phyloP scores from a whole-genome alignment of 345 rosid species.

The Ailanthus altissimus region DNA sequence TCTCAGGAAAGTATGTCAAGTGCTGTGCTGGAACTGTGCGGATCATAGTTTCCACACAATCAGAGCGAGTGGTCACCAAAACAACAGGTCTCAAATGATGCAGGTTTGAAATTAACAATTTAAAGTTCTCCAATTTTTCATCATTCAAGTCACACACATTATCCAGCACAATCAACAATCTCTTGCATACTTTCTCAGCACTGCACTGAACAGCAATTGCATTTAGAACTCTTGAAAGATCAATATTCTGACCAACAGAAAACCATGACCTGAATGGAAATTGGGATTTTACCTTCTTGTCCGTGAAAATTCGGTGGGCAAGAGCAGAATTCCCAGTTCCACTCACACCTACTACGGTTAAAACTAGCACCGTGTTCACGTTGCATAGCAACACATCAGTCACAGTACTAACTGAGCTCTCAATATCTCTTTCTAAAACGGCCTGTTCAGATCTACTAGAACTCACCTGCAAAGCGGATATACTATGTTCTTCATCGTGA shows the following conservation, averaged over 20 bases:
- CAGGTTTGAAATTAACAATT: background rate
- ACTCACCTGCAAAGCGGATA: background rate
- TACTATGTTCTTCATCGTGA: too few species aligned
- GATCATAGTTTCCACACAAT: constrained; percentile 1
- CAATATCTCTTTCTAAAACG: background rate
- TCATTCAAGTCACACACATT: constrained; percentile 22
- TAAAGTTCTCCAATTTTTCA: background rate
- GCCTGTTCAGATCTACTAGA: background rate
- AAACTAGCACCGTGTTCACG: background rate
- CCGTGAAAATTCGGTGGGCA: constrained; percentile 19
- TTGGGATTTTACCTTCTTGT: constrained; percentile 4
- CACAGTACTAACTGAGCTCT: background rate
- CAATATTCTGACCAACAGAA: constrained; percentile 7
- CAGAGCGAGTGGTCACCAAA: constrained; percentile 19
- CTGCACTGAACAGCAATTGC: background rate
- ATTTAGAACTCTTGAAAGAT: background rate
- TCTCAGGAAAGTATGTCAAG: background rate
- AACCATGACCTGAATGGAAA: constrained; percentile 22
- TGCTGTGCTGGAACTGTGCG: background rate
- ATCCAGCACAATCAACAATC: constrained; percentile 28
- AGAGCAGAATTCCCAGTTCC: constrained; percentile 31
- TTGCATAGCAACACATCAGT: too few species aligned
- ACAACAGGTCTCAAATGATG: constrained; percentile 16
- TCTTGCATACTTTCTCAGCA: constrained; percentile 1
- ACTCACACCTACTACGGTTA: constrained; percentile 33